Percentiles rank a stretch among this genome's conserved stretches.
phyloP scores from a whole-genome alignment of 257 asterid species.

The Solanum chilense region DNA sequence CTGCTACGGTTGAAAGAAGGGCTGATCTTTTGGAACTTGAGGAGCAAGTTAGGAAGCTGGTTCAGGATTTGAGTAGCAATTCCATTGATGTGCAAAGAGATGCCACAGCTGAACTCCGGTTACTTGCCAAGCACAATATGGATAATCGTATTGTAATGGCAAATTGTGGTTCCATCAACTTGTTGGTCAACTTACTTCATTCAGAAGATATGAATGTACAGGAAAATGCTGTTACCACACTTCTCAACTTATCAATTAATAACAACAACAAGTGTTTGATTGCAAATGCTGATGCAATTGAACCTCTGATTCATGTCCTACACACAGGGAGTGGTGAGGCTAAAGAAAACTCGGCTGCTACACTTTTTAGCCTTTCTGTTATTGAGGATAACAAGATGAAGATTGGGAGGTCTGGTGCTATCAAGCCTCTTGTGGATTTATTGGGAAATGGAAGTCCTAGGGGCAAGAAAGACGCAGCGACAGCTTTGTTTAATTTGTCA shows the following conservation, averaged over 20 bases:
- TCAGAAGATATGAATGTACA: constrained; percentile 17
- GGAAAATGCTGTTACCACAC: constrained; percentile 29
- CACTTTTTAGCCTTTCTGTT: constrained; percentile 31
- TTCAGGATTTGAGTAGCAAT: constrained; percentile 18
- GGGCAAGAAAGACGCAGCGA: constrained; percentile 31
- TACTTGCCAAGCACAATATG: constrained; percentile 32
- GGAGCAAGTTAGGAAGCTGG: constrained; percentile 12
- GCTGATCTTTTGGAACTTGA: constrained; percentile 19
- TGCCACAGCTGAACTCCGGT: constrained; percentile 23
- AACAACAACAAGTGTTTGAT: constrained; percentile 22
- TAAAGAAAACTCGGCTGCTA: constrained; percentile 28
- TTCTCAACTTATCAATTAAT: constrained; percentile 27
- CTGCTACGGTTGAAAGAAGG: constrained; percentile 16
- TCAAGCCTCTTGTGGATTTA: constrained; percentile 21
- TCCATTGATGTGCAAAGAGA: constrained; percentile 20
- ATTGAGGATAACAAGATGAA: constrained; percentile 27
- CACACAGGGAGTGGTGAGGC: constrained; percentile 24
- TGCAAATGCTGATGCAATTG: constrained; percentile 26
- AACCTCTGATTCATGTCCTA: constrained; percentile 27
- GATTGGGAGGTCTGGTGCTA: constrained; percentile 29
- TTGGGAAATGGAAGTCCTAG: constrained; percentile 25
- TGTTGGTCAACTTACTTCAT: constrained; percentile 19
- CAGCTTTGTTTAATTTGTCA: constrained; percentile 29
- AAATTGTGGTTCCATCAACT: constrained; percentile 21
- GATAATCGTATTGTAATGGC: constrained; percentile 30